Base-by-base conservation (phyloP, 345 rosid species). In the Arabidopsis suecica region DNA sequence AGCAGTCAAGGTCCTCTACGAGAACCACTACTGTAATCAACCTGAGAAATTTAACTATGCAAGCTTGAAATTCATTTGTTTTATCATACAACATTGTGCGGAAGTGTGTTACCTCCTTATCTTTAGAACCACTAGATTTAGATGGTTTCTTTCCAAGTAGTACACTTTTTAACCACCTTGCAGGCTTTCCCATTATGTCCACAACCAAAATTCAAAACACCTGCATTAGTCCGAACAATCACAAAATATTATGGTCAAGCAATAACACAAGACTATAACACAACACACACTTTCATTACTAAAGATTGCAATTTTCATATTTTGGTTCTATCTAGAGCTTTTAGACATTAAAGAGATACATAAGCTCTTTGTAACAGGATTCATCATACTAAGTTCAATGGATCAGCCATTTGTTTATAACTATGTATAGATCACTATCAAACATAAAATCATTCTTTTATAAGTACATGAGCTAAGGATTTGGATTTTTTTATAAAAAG, bases 131-230 rank as follows among this genome's bases (percentile, higher is more conserved):
- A 73, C 75, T 65, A 40, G 90, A 88, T 81, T 91, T 91, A 65
- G 95, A 88, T 30, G 89, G 56, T 80, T 87, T 94, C 89, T 91
- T 94, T 67, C 97, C 95, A 76, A 90, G 88, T 7, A 94, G 71
- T 23, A 91, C 83, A 58, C 81, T 81, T 82, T 91, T 94, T 78
- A 91, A 85, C 97, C 98, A 91, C 71, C 82, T 94, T 42, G 82
- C 89, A 0, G 97, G 90, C 75, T 84, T 93, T 11, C 96, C 96
- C 98, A 91, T 91, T n/a, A 40, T 65, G 50, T 72, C 22, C 7
- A 16, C 5, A 63, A 70, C 58, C 22, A 57, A 58, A 48, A 5
- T 36, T 49, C 72, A 48, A 53, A 74, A 56, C 66, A 69, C 76
- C 69, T 57, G 68, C 74, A 55, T 11, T 33, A 38, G 5, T 63